Percentiles rank a stretch among this genome's conserved stretches.
Evolutionary conservation across 2,329 filamentous ascomycete genomes (phyloP).

Genomic region (Arachnomyces sp.): DNA sequence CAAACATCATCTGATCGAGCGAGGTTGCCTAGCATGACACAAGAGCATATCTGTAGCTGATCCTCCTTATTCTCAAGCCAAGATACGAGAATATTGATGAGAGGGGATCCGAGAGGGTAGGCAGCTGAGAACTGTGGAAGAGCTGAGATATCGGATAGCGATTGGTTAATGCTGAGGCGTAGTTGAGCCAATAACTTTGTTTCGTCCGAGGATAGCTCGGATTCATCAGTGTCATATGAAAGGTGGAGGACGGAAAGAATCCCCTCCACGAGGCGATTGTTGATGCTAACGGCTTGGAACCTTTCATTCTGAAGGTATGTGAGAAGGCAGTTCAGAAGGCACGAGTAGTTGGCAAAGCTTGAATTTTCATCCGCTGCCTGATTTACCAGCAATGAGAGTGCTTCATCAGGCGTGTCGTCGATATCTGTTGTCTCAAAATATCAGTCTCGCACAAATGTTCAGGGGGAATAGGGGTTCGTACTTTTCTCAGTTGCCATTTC

Average conservation of each 20-base stretch:
- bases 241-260: conserved; percentile 25
- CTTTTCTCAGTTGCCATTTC: conserved; percentile 33
- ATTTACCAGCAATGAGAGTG: conserved; percentile 26
- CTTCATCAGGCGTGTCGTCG: conserved; percentile 26
- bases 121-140: conserved; percentile 26
- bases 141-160: conserved; percentile 34
- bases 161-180: conserved; percentile 32
- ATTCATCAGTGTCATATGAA: conserved; percentile 22
- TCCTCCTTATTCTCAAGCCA: conserved; percentile 34
- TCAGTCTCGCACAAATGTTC: not conserved
- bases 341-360: conserved; percentile 23
- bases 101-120: conserved; percentile 31
- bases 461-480: conserved; percentile 14
- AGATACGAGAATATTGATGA: conserved; percentile 29
- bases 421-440: conserved; percentile 16
- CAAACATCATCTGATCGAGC: conserved; percentile 38
- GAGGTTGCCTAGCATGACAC: conserved; percentile 41
- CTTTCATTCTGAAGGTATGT: conserved; percentile 29
- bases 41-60: conserved; percentile 39
- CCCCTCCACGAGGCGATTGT: conserved; percentile 23
- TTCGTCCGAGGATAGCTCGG: conserved; percentile 25
- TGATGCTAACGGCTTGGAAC: conserved; percentile 32
- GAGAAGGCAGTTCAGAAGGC: conserved; percentile 25
- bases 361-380: conserved; percentile 20
- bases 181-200: conserved; percentile 26